Base-by-base conservation (phyloP, 768 basidiomycete species). In the Tulasnella sp. region DNA sequence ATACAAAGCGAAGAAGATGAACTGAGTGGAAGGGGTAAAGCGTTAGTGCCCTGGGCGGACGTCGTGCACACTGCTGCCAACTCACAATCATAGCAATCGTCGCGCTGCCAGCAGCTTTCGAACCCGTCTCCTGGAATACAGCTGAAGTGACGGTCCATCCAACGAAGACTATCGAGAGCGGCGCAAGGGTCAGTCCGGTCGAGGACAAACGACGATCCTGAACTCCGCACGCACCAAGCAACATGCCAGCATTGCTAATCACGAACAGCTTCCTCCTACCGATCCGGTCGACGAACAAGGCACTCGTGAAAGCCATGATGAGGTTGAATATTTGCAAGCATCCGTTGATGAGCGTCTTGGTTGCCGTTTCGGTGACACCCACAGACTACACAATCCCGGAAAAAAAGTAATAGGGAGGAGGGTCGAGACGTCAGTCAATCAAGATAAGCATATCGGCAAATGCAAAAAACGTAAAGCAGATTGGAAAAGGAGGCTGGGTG, bases 261-360 rank as follows among this genome's bases (percentile, higher is more conserved):
- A 94, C 87, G 85, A 94, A 94, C 28, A 94, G 88, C 3, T 89
- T 88, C 83, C 93, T 87, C 81, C 94, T 90, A 46, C 94, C 94
- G 64, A 92, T 85, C 83, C 88, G 88, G 84, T 94, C 93, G 48
- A 93, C 89, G 20, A 93, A 86, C 83, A 93, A 87, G 28, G 93
- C 89, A 48, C 92, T 92, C 9, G 86, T 74, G 73, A 83, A 77
- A 31, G 92, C 92, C 64, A 91, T 87, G 46, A 88, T 83, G 69
- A 93, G 88, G 85, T 94, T 94, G 87, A 91, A 93, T 42, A 90
- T 90, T 85, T 92, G 91, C 8, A 93, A 86, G 46, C 87, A 86
- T 1, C 92, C 91, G 81, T 92, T 93, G 83, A 93, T 92, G 44
- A 87, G 85, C 1, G 90, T 89, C 83, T 92, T 91, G 2, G 90